These are phyloP conservation scores for Pyrenochaeta sp. DNA, from an alignment of 2,329 filamentous ascomycete genomes.

Conservation along the genomic window DNA sequence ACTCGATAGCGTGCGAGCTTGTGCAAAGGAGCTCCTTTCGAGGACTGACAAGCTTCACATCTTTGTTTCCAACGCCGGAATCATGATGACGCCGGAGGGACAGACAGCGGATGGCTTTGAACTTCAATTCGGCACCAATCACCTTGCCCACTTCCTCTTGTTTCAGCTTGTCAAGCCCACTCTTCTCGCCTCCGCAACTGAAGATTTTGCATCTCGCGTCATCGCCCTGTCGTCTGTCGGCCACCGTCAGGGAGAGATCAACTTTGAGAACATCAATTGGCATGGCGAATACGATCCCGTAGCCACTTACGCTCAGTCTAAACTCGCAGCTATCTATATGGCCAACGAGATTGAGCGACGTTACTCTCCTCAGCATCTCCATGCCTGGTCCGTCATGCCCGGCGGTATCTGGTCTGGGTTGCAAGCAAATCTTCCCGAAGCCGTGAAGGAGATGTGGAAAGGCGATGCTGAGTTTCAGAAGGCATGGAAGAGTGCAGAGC, in stretches of 20 bases:
- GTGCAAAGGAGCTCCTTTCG: conserved; percentile 25
- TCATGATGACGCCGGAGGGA: conserved; percentile 51
- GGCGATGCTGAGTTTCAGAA: conserved; percentile 9
- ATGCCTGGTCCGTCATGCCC: conserved; percentile 58
- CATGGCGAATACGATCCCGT: conserved; percentile 48
- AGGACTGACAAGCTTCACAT: conserved; percentile 39
- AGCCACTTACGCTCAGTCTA: conserved; percentile 58
- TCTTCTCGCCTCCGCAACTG: conserved; percentile 47
- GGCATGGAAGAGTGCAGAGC: conserved; percentile 39
- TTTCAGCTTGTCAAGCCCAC: conserved; percentile 53
- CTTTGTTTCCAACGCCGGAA: conserved; percentile 57
- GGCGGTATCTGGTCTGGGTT: conserved; percentile 55
- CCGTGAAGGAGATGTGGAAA: conserved; percentile 13
- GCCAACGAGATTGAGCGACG: conserved; percentile 61
- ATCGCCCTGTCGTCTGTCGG: conserved; percentile 56
- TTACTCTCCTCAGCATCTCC: conserved; percentile 55
- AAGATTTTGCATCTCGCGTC: conserved; percentile 57
- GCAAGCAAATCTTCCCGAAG: conserved; percentile 12
- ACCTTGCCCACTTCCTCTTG: conserved; percentile 58
- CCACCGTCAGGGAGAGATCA: conserved; percentile 49
- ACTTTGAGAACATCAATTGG: conserved; percentile 54
- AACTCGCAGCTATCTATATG: conserved; percentile 61
- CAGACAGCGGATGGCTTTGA: conserved; percentile 51
- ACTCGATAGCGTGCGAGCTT: conserved; percentile 26
- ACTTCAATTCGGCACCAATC: conserved; percentile 55